Evolutionary conservation across 2,329 filamentous ascomycete genomes (phyloP).

Genomic region (Helotiales sp.): DNA sequence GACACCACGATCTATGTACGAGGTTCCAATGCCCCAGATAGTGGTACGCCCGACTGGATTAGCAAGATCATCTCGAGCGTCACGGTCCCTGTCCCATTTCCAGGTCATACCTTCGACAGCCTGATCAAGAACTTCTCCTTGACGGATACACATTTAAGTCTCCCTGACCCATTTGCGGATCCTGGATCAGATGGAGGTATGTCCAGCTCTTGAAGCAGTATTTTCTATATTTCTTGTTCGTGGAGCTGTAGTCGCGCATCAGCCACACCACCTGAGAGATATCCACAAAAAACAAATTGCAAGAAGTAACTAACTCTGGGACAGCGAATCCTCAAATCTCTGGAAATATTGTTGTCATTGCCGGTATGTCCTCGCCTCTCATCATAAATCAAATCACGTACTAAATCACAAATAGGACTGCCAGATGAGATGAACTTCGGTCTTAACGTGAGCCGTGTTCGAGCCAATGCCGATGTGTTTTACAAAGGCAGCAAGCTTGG

Average conservation of each 20-base stretch:
- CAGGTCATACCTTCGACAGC: slow-evolving; percentile 77
- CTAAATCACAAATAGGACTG: no score
- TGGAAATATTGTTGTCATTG: slow-evolving; percentile 76
- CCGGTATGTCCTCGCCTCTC: no score
- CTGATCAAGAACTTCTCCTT: slow-evolving; percentile 87
- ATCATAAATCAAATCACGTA: no score
- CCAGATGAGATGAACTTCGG: slow-evolving; percentile 87
- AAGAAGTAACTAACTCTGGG: no score
- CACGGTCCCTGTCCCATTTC: slow-evolving; percentile 81
- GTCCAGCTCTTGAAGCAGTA: no score
- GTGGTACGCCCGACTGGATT: slow-evolving; percentile 79
- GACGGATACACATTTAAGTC: slow-evolving; percentile 78
- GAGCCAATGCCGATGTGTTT: slow-evolving; percentile 76
- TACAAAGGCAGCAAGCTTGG: slow-evolving; percentile 80
- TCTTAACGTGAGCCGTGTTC: slow-evolving; percentile 74
- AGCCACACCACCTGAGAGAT: no score
- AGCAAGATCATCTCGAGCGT: slow-evolving; percentile 77
- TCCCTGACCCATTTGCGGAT: slow-evolving; percentile 79
- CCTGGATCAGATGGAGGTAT: slow-evolving; percentile 70
- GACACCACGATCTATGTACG: slow-evolving; percentile 80
- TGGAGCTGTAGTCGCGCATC: no score
- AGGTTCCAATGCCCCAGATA: slow-evolving; percentile 67
- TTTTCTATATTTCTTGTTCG: no score
- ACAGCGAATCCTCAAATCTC: slow-evolving; percentile 79
- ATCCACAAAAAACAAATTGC: no score